Conservation (phyloP, 805 yeast species). For the Pichia gijzeniarum region DNA sequence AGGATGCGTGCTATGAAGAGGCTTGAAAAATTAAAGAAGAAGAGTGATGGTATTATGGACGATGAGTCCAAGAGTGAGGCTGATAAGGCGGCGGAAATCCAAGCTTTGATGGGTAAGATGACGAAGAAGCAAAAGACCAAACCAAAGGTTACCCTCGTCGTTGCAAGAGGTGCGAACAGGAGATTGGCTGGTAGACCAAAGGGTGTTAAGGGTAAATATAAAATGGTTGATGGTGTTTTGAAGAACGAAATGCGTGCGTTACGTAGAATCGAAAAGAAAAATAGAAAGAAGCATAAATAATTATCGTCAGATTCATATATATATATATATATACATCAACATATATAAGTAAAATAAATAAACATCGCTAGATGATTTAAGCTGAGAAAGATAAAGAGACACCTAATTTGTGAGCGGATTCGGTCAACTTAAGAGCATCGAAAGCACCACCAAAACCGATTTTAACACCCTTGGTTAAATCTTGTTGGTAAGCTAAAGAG, state of each 20-base stretch:
- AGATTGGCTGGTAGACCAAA: constrained; percentile 93
- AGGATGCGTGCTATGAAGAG: constrained; percentile 85
- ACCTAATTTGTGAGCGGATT: constrained; percentile 98
- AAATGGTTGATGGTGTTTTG: constrained; percentile 98
- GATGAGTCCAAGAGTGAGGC: constrained; percentile 81
- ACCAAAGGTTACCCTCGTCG: constrained; percentile 84
- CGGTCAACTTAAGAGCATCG: constrained; percentile 91
- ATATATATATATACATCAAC: neutral
- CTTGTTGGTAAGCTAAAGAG: constrained; percentile 90
- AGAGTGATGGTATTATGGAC: constrained; percentile 85
- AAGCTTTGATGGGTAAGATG: constrained; percentile 74
- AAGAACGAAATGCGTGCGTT: constrained; percentile 96
- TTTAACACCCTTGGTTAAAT: constrained; percentile 91
- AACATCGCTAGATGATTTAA: constrained; percentile 32
- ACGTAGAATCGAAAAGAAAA: constrained; percentile 81
- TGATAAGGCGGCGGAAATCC: constrained; percentile 92
- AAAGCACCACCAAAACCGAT: constrained; percentile 96
- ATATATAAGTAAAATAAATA: neutral
- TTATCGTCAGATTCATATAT: neutral
- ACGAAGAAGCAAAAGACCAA: constrained; percentile 61
- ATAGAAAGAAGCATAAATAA: constrained; percentile 42
- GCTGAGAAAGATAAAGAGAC: constrained; percentile 90
- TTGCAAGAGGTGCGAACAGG: constrained; percentile 77
- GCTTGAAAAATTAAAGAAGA: constrained; percentile 83
- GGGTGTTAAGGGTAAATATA: constrained; percentile 95